Evolutionary conservation across 2,329 filamentous ascomycete species (phyloP).

Genomic region (Aureobasidium leucospermi): DNA sequence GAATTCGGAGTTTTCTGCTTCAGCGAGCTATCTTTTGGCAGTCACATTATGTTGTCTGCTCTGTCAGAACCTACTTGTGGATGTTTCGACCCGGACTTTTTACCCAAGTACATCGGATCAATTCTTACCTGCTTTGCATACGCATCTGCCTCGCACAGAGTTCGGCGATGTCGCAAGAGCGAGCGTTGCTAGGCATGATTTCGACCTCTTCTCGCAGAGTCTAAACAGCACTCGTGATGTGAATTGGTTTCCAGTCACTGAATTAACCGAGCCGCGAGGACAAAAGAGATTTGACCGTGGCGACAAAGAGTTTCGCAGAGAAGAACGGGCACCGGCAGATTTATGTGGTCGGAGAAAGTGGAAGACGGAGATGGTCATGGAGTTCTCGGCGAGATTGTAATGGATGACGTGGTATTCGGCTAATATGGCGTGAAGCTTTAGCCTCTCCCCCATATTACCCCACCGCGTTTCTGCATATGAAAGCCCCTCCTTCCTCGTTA

Average conservation of each 20-base stretch:
- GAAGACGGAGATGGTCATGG: neutral
- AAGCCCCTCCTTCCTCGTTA: neutral
- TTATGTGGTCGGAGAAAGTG: neutral
- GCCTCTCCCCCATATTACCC: neutral
- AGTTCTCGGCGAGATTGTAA: neutral
- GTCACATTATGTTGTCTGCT: too few species aligned
- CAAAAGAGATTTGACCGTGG: neutral
- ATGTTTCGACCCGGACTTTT: too few species aligned
- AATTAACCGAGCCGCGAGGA: neutral
- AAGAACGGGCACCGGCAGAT: neutral
- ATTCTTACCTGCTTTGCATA: too few species aligned
- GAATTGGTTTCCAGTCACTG: neutral
- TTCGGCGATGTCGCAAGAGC: too few species aligned
- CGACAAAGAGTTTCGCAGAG: neutral
- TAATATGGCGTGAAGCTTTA: neutral
- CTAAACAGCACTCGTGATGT: too few species aligned
- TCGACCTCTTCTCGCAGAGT: too few species aligned
- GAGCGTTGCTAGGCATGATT: too few species aligned
- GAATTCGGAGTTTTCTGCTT: too few species aligned
- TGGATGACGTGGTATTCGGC: neutral
- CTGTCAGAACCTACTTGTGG: too few species aligned
- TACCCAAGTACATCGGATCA: too few species aligned
- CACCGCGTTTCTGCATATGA: neutral
- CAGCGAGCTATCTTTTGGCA: too few species aligned
- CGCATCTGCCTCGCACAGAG: too few species aligned